Evolutionary conservation across 352 stramenopile species (phyloP).

Genomic region (Thalassiosira oceanica): DNA sequence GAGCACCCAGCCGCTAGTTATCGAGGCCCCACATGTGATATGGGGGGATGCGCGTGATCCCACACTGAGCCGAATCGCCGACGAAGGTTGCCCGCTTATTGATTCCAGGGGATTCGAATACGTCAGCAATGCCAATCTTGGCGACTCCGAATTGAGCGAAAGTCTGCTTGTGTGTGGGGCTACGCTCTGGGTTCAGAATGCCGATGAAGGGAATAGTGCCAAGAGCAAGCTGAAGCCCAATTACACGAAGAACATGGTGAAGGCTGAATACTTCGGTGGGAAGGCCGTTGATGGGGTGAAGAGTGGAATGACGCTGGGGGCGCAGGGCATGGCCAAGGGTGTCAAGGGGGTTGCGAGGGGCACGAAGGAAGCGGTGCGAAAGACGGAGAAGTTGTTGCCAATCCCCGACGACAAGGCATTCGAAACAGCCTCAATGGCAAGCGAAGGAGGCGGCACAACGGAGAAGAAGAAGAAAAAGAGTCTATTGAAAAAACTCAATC

Average conservation of each 20-base stretch:
- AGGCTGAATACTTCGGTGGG: slow-evolving; percentile 44
- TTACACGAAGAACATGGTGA: slow-evolving; percentile 28
- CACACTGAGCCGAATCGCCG: slow-evolving; percentile 31
- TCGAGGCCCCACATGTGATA: slow-evolving; percentile 46
- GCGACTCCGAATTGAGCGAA: slow-evolving; percentile 40
- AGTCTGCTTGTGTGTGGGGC: slow-evolving; percentile 41
- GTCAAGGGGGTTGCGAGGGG: slow-evolving; percentile 21
- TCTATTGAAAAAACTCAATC: neutral
- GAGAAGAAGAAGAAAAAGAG: neutral
- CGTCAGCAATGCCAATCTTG: slow-evolving; percentile 36
- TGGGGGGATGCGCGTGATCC: slow-evolving; percentile 47
- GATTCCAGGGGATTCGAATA: slow-evolving; percentile 49
- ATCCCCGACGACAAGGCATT: no score
- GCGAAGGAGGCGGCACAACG: neutral
- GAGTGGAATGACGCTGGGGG: slow-evolving; percentile 5
- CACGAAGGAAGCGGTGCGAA: slow-evolving; percentile 9
- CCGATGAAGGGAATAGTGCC: slow-evolving; percentile 8
- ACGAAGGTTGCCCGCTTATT: slow-evolving; percentile 49
- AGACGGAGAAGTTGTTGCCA: no score
- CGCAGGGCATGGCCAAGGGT: slow-evolving; percentile 15
- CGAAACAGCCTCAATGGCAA: no score
- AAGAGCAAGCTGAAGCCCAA: slow-evolving; percentile 11
- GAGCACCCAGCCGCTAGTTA: slow-evolving; percentile 44
- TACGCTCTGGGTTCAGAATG: slow-evolving; percentile 52
- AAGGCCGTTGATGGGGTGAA: slow-evolving; percentile 33